Evolutionary conservation across 805 yeast genomes (phyloP).

Genomic region (Cyberlindnera maritima): DNA sequence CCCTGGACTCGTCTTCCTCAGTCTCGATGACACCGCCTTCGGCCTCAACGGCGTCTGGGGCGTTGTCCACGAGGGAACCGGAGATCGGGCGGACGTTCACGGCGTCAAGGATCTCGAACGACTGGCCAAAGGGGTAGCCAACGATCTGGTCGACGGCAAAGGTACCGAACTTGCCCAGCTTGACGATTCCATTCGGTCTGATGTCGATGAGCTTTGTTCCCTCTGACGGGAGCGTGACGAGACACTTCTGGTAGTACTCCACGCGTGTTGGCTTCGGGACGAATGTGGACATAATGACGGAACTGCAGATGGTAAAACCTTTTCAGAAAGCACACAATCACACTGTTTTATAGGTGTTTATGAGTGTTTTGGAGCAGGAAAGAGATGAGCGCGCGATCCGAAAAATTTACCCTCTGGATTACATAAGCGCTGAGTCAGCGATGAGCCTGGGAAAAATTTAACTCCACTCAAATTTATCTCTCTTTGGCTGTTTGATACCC

Average conservation of each 20-base stretch:
- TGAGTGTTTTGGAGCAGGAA: background rate
- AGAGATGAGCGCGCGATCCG: background rate
- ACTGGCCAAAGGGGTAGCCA: slow-evolving; percentile 83
- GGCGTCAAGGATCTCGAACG: slow-evolving; percentile 77
- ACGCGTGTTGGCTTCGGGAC: slow-evolving; percentile 19
- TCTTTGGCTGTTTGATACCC: background rate
- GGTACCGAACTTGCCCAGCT: slow-evolving; percentile 89
- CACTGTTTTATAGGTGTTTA: too few species aligned
- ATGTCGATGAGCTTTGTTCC: slow-evolving; percentile 72
- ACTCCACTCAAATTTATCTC: background rate
- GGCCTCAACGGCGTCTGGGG: slow-evolving; percentile 25
- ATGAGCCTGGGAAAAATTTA: slow-evolving; percentile 9
- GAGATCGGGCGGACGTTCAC: slow-evolving; percentile 46
- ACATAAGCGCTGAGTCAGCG: slow-evolving; percentile 1
- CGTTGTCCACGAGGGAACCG: slow-evolving; percentile 34
- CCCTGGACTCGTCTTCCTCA: slow-evolving; percentile 32
- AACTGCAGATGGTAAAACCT: too few species aligned
- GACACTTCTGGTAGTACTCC: slow-evolving; percentile 37
- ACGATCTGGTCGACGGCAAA: slow-evolving; percentile 71
- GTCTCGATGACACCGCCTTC: slow-evolving; percentile 21
- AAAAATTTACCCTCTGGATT: background rate
- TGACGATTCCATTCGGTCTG: slow-evolving; percentile 55
- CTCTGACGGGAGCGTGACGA: slow-evolving; percentile 79
- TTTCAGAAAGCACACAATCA: too few species aligned
- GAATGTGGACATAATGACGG: slow-evolving; percentile 1